Evolutionary conservation across 768 basidiomycete genomes (phyloP), one percentile per base, ranked within the genome.

Genomic region (Tylopilus cervinicoccineus): DNA sequence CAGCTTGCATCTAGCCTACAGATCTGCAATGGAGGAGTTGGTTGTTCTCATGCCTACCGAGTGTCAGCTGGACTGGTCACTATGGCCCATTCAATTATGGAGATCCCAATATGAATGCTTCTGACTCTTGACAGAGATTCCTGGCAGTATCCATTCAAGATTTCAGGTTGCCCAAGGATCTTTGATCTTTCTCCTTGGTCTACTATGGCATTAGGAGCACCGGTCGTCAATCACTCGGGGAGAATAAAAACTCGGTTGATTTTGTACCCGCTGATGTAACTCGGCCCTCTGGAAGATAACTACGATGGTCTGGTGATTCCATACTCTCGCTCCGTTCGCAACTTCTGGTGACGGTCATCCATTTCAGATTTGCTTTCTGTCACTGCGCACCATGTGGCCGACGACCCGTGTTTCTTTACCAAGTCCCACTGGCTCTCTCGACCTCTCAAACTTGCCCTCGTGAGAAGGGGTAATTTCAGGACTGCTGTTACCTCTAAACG

Each of bases 371-470:
- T 33, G 1, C 16, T 16, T 24, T 9, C 19, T 34, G 14, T 37
- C 27, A 4, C 42, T 14, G 5, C 6, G 26, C 27, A 19, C 27
- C 29, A 63, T 59, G 60, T 59, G 59, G 62, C 40, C 38, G 17
- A 50, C 16, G 22, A 23, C 50, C 23, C 6, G 26, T 14, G 20
- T 47, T 14, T 42, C 54, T 7, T 48, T 50, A 5, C 46, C 38
- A 12, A 44, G 39, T 29, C 28, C 26, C 31, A 27, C 20, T n/a
- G n/a, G n/a, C n/a, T n/a, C 16, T 28, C 46, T 39, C 47, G 23
- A 14, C 19, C 50, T 6, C 13, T 37, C 49, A 61, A 54, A n/a
- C 14, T 26, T 38, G 22, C 39, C 16, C 39, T 48, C 14, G 20
- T 8, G 17, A 48, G 51, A 42, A 53, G 43, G 51, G 22, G 44